A percentile compares a stretch with the other conserved stretches of the same genome.
These are phyloP conservation scores for Pseudocercospora eumusae DNA, from an alignment of 2,329 filamentous ascomycete genomes.

Conservation along the genomic window DNA sequence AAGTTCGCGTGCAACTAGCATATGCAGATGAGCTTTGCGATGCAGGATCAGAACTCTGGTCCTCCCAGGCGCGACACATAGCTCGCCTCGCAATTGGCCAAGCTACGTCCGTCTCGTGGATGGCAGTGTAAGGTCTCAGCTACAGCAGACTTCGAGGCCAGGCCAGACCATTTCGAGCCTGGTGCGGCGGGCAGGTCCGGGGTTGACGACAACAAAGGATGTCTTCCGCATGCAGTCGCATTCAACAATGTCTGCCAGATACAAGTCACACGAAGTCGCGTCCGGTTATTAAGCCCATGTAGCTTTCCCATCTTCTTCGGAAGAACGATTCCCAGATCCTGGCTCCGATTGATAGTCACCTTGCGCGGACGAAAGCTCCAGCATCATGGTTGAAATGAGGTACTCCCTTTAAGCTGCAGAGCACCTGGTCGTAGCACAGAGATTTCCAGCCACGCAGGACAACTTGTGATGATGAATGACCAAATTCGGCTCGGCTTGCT, in stretches of 20 bases:
- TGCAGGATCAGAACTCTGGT: constrained; percentile 18
- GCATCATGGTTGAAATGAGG: constrained; percentile 3
- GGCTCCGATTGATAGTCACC: neutral
- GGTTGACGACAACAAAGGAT: constrained; percentile 22
- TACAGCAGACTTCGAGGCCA: constrained; percentile 15
- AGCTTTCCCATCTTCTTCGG: neutral
- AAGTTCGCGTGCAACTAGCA: constrained; percentile 14
- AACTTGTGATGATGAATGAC: too few relatives aligned
- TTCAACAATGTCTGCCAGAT: too few relatives aligned
- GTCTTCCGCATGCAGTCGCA: constrained; percentile 19
- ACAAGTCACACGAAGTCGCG: constrained; percentile 8
- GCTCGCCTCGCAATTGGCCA: constrained; percentile 11
- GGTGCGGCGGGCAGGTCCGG: constrained; percentile 15
- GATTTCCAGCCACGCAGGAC: too few relatives aligned
- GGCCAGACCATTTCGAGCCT: constrained; percentile 21
- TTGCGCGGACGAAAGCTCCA: neutral
- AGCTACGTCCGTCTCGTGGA: constrained; percentile 12
- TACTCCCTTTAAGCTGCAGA: neutral
- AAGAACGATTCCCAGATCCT: constrained; percentile 4
- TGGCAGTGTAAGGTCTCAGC: constrained; percentile 12
- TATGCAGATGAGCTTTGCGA: constrained; percentile 16
- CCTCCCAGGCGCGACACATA: constrained; percentile 12
- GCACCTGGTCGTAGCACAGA: neutral
- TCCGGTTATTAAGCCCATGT: neutral
- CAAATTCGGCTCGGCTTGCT: neutral